phyloP scores from a whole-genome alignment of 257 asterid genomes.

The Lantana camara region DNA sequence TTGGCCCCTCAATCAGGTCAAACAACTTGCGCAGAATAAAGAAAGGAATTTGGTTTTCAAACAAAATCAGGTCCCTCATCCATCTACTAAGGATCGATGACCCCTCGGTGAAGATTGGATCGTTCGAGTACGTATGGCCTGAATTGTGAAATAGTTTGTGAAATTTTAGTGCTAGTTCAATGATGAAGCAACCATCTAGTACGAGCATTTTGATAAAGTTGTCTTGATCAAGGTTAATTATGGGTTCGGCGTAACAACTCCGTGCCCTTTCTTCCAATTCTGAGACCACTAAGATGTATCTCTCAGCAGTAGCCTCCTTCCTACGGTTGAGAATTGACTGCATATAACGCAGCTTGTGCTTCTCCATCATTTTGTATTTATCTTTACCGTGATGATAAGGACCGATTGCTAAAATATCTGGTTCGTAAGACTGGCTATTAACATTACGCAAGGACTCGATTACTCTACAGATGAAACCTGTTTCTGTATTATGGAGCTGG shows the following conservation, averaged over 20 bases:
- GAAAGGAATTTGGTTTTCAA: constrained; percentile 19
- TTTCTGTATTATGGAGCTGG: background rate
- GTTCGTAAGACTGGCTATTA: background rate
- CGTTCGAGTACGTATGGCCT: background rate
- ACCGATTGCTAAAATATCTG: background rate
- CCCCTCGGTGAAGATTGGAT: background rate
- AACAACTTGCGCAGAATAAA: constrained; percentile 3
- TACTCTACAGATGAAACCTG: background rate
- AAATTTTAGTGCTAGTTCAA: background rate
- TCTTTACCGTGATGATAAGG: constrained; percentile 8
- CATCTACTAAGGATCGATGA: background rate
- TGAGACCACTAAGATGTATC: background rate
- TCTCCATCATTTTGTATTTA: background rate
- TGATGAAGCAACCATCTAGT: constrained; percentile 19
- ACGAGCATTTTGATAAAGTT: constrained; percentile 11
- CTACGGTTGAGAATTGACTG: background rate
- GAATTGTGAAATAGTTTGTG: background rate
- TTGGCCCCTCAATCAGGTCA: background rate
- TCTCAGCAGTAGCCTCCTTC: background rate
- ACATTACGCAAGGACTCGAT: background rate
- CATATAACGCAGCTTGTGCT: background rate
- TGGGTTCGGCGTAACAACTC: constrained; percentile 3
- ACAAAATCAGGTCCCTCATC: background rate
- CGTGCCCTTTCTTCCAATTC: background rate
- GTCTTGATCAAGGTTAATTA: background rate